Evolutionary conservation across 352 stramenopile species (phyloP), one percentile per base, ranked within the genome.

Genomic region (Plasmopara muralis): DNA sequence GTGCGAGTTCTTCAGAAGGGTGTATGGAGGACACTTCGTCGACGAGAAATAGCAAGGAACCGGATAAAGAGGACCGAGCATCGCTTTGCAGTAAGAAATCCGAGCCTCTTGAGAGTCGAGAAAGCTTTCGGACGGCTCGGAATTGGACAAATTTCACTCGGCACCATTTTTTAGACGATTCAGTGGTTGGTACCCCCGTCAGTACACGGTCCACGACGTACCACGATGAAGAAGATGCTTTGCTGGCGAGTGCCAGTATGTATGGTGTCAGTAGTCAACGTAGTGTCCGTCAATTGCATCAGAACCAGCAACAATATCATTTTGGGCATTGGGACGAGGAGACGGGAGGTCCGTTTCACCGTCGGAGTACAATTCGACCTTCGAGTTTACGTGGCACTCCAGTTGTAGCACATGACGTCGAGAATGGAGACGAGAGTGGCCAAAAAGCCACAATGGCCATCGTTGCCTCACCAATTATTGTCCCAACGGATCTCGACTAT

Each of bases 211-310:
- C 71, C 37, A 72, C 68, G 13, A 66, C 73, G 1, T 78, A 77
- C 39, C 75, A 89, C 43, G 78, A 89, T 50, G 75, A 89, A 40
- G 78, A 89, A 47, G 78, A 89, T 45, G 75, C 77, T n/a, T 50
- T 89, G 38, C 68, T 89, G 5, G 78, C 75, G 12, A 89, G 75
- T 39, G 78, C 78, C 1, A 71, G 64, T 14, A 89, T 89, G 78
- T 89, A 80, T 35, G 78, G 78, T 13, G 70, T 54, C 40, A 79
- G 70, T 38, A 87, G 59, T 47, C 76, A 89, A 59, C 75, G 78
- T 41, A 79, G 78, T 4, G 57, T 89, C 47, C 78, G 74, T 9
- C 78, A 89, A 47, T 66, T 89, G 18, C 74, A 83, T 35, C 76
- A 87, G 46, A 89, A 89, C 55, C 76, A 89, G 53, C 65, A 79